Conservation (phyloP, 2,329 filamentous ascomycete species). For the Aspergillus sp. region DNA sequence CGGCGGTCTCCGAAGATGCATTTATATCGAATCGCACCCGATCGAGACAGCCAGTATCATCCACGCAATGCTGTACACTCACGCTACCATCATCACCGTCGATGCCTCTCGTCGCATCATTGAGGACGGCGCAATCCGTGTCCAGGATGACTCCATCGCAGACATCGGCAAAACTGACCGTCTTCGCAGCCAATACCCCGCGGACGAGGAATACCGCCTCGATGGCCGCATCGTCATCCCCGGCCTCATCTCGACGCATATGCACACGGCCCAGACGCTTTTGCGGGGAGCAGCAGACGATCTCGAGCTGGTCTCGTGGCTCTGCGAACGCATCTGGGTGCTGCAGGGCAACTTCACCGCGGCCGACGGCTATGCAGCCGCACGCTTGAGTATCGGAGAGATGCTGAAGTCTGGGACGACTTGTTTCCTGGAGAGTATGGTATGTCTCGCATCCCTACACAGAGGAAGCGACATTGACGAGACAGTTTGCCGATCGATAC, state of each 20-base stretch:
- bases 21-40: not conserved
- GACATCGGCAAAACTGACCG: conserved; percentile 39
- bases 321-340: conserved; percentile 49
- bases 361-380: conserved; percentile 47
- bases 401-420: conserved; percentile 49
- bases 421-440: conserved; percentile 51
- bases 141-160: conserved; percentile 36
- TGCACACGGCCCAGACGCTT: conserved; percentile 45
- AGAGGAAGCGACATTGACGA: conserved; percentile 2
- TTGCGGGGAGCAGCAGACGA: conserved; percentile 48
- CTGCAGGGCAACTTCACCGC: conserved; percentile 42
- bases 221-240: conserved; percentile 44
- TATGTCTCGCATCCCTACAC: conserved; percentile 11
- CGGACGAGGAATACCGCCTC: conserved; percentile 30
- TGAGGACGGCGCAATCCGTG: conserved; percentile 43
- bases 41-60: too few species aligned
- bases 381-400: conserved; percentile 46
- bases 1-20: too few species aligned
- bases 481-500: conserved; percentile 42
- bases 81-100: conserved; percentile 51
- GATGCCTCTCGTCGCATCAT: conserved; percentile 43
- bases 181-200: conserved; percentile 25
- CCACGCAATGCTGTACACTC: conserved; percentile 38
- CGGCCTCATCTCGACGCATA: conserved; percentile 48
- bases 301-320: conserved; percentile 47